Conservation (phyloP, 768 basidiomycete genomes). For the Suillus brevipes region DNA sequence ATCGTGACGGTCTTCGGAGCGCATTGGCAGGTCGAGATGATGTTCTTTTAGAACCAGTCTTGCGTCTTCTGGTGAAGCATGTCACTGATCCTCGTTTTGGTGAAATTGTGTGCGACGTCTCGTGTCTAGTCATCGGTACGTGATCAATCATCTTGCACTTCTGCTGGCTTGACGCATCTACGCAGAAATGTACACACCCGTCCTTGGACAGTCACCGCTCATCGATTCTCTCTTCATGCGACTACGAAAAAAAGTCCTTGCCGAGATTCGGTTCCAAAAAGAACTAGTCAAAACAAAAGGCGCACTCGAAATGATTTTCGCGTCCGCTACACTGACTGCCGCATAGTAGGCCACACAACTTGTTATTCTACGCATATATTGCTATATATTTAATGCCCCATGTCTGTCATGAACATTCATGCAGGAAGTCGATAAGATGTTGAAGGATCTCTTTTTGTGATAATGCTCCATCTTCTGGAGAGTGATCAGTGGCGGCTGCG, state of each 20-base stretch:
- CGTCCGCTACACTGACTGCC: slow-evolving; percentile 47
- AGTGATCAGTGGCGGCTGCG: slow-evolving; percentile 20
- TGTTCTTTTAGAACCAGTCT: slow-evolving; percentile 86
- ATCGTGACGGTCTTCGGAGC: slow-evolving; percentile 83
- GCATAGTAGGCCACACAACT: slow-evolving; percentile 17
- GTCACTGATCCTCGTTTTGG: slow-evolving; percentile 91
- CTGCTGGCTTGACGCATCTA: slow-evolving; percentile 11
- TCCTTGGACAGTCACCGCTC: slow-evolving; percentile 91
- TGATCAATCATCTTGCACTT: slow-evolving; percentile 3
- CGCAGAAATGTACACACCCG: slow-evolving; percentile 86
- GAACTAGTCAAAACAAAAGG: slow-evolving; percentile 83
- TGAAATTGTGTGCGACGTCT: slow-evolving; percentile 81
- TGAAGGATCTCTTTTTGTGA: slow-evolving; percentile 70
- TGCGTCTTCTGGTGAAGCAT: slow-evolving; percentile 83
- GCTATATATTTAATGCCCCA: slow-evolving; percentile 16
- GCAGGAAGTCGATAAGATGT: slow-evolving; percentile 65
- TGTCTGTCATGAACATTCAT: slow-evolving; percentile 27
- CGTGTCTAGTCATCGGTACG: slow-evolving; percentile 81
- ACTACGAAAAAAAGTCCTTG: slow-evolving; percentile 78
- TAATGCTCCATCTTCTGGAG: slow-evolving; percentile 40
- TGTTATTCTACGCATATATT: slow-evolving; percentile 16
- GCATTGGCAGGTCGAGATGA: slow-evolving; percentile 93
- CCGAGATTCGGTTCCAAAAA: slow-evolving; percentile 85
- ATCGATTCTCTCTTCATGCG: slow-evolving; percentile 85
- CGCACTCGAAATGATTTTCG: slow-evolving; percentile 88